Evolutionary conservation across 306 rosid genomes (phyloP), one percentile per base, ranked within the genome.

Genomic region (Myrica gale): DNA sequence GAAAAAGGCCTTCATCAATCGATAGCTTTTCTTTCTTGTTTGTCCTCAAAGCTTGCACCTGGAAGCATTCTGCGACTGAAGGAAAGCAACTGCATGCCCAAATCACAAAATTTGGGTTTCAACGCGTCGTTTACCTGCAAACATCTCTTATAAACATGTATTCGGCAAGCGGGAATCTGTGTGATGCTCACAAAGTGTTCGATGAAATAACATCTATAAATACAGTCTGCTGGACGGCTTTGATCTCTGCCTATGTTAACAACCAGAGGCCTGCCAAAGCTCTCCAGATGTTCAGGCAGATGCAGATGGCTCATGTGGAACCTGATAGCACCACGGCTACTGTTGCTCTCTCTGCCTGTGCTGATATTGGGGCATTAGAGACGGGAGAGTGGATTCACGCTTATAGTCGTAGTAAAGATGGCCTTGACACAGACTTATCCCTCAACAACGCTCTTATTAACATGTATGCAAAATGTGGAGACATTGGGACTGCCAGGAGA

Each of bases 191-290:
- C 76, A 74, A 69, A 20, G 39, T 86, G 82, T 86, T 86, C 20
- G 92, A 82, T 44, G 82, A 84, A 86, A 86, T 88, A 42, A 79
- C 81, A 26, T 7, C 2, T 0, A 86, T 69, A 72, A 88, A 84
- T 45, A 20, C 70, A 10, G 61, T 88, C 11, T 86, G 86, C 72
- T 84, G 88, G 85, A 88, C 95, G 4, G 58, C 89, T 68, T 77
- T 90, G 86, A 84, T 90, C 78, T 84, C 85, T 61, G 92, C 89
- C 19, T 86, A 83, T 78, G 92, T 90, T 75, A 83, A 77, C 65
- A 83, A 90, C 52, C 80, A 75, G 48, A 79, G 65, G 62, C 85
- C 92, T 43, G 50, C 26, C 8, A 71, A 69, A 72, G 90, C 84
- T 37, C 85, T 90, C 16, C 73, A 84, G 47, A 23, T 86, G 57